A percentile compares a stretch with the other conserved stretches of the same genome.
These are phyloP conservation scores for Oryza punctata DNA, from an alignment of 176 grass and related monocot genomes.

Conservation along the genomic window DNA sequence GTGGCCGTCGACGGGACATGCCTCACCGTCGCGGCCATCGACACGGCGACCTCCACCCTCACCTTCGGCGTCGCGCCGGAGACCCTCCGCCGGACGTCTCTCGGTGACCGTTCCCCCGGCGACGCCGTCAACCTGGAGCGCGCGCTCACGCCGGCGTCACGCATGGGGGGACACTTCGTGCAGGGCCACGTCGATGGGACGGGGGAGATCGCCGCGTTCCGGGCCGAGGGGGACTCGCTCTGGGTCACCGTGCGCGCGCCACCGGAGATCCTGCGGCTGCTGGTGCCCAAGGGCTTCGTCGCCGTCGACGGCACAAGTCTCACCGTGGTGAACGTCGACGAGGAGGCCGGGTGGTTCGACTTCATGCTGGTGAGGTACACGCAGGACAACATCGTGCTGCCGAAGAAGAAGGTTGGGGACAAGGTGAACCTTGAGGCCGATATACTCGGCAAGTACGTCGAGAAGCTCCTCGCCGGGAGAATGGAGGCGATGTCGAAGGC, in stretches of 20 bases:
- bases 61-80: conserved; percentile 84
- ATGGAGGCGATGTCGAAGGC: conserved; percentile 39
- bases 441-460: conserved; percentile 87
- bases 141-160: conserved; percentile 64
- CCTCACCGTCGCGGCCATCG: conserved; percentile 84
- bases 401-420: conserved; percentile 73
- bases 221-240: conserved; percentile 77
- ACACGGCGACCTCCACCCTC: conserved; percentile 45
- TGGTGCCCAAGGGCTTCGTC: conserved; percentile 95
- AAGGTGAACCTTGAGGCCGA: conserved; percentile 98
- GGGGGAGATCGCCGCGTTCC: conserved; percentile 69
- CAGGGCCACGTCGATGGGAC: conserved; percentile 94
- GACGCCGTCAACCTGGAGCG: conserved; percentile 83
- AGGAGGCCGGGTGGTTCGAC: conserved; percentile 72
- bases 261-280: conserved; percentile 67
- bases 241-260: conserved; percentile 75
- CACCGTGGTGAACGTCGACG: conserved; percentile 73
- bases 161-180: conserved; percentile 91
- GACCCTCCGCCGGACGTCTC: conserved; percentile 77
- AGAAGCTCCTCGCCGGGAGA: conserved; percentile 79
- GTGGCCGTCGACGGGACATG: conserved; percentile 80
- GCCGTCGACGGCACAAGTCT: conserved; percentile 87
- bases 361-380: conserved; percentile 98
- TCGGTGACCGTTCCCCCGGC: conserved; percentile 47
- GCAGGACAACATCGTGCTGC: conserved; percentile 88